phyloP scores from a whole-genome alignment of 169 alveolate genomes.

The Miamiensis avidus region DNA sequence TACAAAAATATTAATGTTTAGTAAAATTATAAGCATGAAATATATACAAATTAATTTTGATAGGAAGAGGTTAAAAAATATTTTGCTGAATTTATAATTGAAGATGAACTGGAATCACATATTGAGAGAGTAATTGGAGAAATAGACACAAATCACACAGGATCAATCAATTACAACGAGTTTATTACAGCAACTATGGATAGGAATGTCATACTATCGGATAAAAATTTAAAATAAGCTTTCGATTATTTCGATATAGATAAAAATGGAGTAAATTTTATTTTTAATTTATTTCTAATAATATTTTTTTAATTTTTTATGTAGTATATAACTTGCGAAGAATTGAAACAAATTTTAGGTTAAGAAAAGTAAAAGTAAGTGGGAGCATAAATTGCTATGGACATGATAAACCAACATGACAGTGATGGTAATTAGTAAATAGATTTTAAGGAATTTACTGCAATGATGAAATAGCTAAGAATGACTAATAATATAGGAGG shows the following conservation, averaged over 20 bases:
- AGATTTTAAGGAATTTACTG: neutral
- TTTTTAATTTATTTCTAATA: too few relatives aligned
- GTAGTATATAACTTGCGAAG: neutral
- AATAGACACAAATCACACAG: slow-evolving; percentile 76
- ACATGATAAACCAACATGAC: neutral
- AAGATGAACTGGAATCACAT: slow-evolving; percentile 57
- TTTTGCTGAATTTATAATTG: slow-evolving; percentile 44
- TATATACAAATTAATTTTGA: neutral
- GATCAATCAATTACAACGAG: slow-evolving; percentile 78
- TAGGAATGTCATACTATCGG: slow-evolving; percentile 41
- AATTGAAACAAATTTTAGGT: neutral
- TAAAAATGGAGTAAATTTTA: slow-evolving; percentile 49
- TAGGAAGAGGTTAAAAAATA: slow-evolving; percentile 65
- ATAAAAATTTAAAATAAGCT: slow-evolving; percentile 61
- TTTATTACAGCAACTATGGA: slow-evolving; percentile 74
- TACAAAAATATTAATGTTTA: neutral
- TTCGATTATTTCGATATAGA: slow-evolving; percentile 66
- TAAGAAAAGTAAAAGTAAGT: neutral
- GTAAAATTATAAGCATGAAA: neutral
- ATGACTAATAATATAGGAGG: too few relatives aligned
- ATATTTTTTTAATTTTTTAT: too few relatives aligned
- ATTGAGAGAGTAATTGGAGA: slow-evolving; percentile 63
- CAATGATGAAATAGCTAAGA: neutral
- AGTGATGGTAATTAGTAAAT: too few relatives aligned
- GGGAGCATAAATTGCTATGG: neutral